A percentile compares a stretch with the other conserved stretches of the same genome.
phyloP scores from a whole-genome alignment of 2,329 filamentous ascomycete species.

The Chaetomium strumarium region DNA sequence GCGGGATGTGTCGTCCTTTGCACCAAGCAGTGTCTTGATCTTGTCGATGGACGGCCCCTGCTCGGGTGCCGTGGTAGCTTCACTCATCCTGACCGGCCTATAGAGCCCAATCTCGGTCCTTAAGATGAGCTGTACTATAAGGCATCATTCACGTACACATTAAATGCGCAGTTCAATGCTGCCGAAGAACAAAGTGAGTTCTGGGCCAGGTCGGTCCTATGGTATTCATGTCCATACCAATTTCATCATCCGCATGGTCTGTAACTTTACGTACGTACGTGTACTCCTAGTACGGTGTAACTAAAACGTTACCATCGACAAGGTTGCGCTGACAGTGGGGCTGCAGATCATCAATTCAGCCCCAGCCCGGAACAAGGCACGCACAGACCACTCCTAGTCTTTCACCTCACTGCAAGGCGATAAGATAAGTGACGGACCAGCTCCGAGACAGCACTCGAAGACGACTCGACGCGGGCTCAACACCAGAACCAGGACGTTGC shows the following conservation, averaged over 20 bases:
- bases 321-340: not conserved
- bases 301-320: not conserved
- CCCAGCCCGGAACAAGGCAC: too few species aligned
- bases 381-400: slow-evolving; percentile 1
- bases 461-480: not conserved
- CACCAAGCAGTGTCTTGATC: slow-evolving; percentile 49
- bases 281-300: not conserved
- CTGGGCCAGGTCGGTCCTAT: too few species aligned
- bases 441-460: not conserved
- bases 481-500: not conserved
- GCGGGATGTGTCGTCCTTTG: slow-evolving; percentile 60
- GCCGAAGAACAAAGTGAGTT: too few species aligned
- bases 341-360: not conserved
- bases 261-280: not conserved
- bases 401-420: slow-evolving; percentile 4
- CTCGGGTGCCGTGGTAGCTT: slow-evolving; percentile 2
- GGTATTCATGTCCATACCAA: too few species aligned
- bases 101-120: not conserved
- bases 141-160: too few species aligned
- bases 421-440: slow-evolving; percentile 9
- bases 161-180: too few species aligned
- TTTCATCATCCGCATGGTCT: not conserved
- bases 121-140: too few species aligned
- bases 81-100: slow-evolving; percentile 10
- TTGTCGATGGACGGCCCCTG: slow-evolving; percentile 35